phyloP scores from a whole-genome alignment of 768 basidiomycete species.

The Xerocomus potaroensis region DNA sequence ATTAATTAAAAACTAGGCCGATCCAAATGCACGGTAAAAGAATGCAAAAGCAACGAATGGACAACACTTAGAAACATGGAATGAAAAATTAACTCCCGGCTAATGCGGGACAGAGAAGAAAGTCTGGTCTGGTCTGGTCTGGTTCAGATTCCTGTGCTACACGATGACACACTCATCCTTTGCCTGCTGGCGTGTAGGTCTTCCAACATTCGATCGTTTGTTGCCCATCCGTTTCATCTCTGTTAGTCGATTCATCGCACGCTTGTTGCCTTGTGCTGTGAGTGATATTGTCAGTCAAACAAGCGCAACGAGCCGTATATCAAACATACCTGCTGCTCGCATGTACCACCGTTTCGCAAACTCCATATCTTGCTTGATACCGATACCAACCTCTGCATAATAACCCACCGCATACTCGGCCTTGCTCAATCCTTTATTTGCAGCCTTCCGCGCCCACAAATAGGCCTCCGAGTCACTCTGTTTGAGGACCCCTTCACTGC shows the following conservation, averaged over 20 bases:
- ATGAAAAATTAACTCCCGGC: neutral
- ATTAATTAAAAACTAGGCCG: neutral
- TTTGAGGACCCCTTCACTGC: conserved; percentile 91
- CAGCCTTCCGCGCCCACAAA: conserved; percentile 93
- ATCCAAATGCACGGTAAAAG: conserved; percentile 13
- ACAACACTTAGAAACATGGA: too few relatives aligned
- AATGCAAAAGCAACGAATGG: too few relatives aligned
- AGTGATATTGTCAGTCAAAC: too few relatives aligned
- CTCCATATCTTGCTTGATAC: conserved; percentile 92
- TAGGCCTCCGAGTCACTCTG: conserved; percentile 99
- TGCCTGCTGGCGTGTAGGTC: conserved; percentile 91
- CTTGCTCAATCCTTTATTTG: conserved; percentile 93
- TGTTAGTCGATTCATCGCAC: conserved; percentile 92
- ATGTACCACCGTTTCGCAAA: conserved; percentile 99
- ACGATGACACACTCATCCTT: conserved; percentile 90
- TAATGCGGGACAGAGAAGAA: conserved; percentile 2
- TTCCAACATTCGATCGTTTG: conserved; percentile 68
- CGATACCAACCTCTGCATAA: conserved; percentile 97
- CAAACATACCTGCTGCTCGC: conserved; percentile 91
- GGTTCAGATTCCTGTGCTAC: conserved; percentile 34
- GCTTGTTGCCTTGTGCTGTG: conserved; percentile 96
- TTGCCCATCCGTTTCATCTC: conserved; percentile 91
- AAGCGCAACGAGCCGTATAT: too few relatives aligned
- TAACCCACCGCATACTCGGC: conserved; percentile 99
- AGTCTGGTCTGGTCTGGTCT: too few relatives aligned